A percentile compares a stretch with the other conserved stretches of the same genome.
These are phyloP conservation scores for Firmiana major DNA, from an alignment of 345 rosid species.

Conservation along the genomic window DNA sequence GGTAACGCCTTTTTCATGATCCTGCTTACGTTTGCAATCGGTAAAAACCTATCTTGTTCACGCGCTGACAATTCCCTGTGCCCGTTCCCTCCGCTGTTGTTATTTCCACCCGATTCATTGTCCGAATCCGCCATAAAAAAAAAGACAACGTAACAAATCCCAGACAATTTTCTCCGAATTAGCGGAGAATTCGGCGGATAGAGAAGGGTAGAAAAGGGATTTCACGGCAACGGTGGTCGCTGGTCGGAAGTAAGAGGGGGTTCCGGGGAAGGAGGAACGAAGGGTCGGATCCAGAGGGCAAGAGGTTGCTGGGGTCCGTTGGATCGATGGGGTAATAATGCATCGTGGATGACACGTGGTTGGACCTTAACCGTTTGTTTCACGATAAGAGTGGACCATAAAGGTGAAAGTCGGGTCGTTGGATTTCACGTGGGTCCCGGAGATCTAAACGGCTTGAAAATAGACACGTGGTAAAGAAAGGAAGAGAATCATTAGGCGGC, in stretches of 20 bases:
- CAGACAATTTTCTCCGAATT: not conserved
- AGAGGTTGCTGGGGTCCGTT: conserved; percentile 42
- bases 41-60: conserved; percentile 63
- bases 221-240: conserved; percentile 5
- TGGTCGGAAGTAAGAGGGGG: conserved; percentile 1
- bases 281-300: not conserved
- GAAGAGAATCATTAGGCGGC: conserved; percentile 26
- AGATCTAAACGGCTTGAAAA: not conserved
- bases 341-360: conserved; percentile 48
- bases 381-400: conserved; percentile 46
- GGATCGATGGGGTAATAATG: conserved; percentile 47
- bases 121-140: conserved; percentile 64
- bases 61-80: conserved; percentile 41
- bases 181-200: not conserved
- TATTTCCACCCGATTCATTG: conserved; percentile 58
- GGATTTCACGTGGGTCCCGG: conserved; percentile 24
- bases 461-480: conserved; percentile 8
- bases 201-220: conserved; percentile 1
- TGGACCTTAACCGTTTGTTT: conserved; percentile 37
- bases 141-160: not conserved
- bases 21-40: conserved; percentile 70
- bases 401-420: conserved; percentile 19
- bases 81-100: conserved; percentile 26
- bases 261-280: not conserved
- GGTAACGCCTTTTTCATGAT: conserved; percentile 77